Percentiles rank a stretch among this genome's conserved stretches.
Evolutionary conservation across 768 basidiomycete genomes (phyloP).

Genomic region (Lactarius sp.): DNA sequence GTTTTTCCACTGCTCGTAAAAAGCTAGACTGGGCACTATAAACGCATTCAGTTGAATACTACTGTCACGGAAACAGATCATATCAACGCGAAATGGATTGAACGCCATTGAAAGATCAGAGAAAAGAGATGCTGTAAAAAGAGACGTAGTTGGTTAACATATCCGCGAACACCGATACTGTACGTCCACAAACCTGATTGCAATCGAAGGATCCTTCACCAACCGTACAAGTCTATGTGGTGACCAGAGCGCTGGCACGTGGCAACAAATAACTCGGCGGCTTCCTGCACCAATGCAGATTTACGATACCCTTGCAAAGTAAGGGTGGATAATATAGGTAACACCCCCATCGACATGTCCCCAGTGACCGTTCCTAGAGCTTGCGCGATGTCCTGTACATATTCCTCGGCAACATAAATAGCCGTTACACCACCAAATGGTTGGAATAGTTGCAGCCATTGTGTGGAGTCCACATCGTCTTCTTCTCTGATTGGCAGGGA

Average conservation of each 20-base stretch:
- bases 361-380: neutral
- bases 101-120: no score
- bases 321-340: neutral
- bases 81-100: no score
- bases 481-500: neutral
- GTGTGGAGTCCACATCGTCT: neutral
- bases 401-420: neutral
- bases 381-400: neutral
- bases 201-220: neutral
- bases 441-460: conserved; percentile 4
- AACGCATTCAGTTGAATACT: no score
- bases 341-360: neutral
- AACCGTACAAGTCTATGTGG: neutral
- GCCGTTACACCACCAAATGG: neutral
- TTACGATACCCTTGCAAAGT: neutral
- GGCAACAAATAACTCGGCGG: neutral
- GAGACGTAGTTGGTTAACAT: no score
- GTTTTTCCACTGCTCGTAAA: no score
- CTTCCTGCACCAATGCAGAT: neutral
- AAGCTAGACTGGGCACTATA: no score
- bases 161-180: no score
- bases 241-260: neutral
- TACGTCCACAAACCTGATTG: neutral
- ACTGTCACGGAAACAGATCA: no score
- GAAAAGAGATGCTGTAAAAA: no score